Conservation (phyloP, 495 filamentous ascomycete genomes). For the Jackrogersella minutella region DNA sequence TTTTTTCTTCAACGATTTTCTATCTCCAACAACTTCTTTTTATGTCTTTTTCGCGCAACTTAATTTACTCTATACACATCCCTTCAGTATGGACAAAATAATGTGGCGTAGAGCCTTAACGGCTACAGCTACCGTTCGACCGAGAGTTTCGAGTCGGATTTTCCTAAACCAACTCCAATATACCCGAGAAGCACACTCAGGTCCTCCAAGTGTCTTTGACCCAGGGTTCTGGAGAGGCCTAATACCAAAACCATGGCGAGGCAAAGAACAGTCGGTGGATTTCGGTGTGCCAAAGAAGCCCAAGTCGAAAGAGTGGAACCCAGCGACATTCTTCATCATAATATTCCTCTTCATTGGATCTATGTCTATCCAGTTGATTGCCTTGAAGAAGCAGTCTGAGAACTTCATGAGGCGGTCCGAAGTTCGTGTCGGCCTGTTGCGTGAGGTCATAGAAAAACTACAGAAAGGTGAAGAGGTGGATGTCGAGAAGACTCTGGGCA, state of each 20-base stretch:
- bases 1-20: no score
- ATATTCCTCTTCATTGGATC: slow-evolving; percentile 92
- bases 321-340: slow-evolving; percentile 89
- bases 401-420: slow-evolving; percentile 78
- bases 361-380: slow-evolving; percentile 91
- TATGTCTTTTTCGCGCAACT: not conserved
- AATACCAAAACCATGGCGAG: slow-evolving; percentile 60
- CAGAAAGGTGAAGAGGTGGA: slow-evolving; percentile 90
- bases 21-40: no score
- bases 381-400: slow-evolving; percentile 75
- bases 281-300: slow-evolving; percentile 43
- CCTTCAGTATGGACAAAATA: slow-evolving; percentile 33
- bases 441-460: slow-evolving; percentile 83
- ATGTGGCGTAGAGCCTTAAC: slow-evolving; percentile 25
- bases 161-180: slow-evolving; percentile 11
- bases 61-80: not conserved
- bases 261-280: slow-evolving; percentile 17
- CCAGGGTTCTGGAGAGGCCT: slow-evolving; percentile 75
- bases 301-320: slow-evolving; percentile 82
- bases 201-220: slow-evolving; percentile 69
- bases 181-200: slow-evolving; percentile 39
- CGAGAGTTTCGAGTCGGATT: not conserved
- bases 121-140: slow-evolving; percentile 1
- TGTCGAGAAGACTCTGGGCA: slow-evolving; percentile 82
- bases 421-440: slow-evolving; percentile 76